Conservation (phyloP, 2,329 filamentous ascomycete species). For the Ramichloridium luteum region DNA sequence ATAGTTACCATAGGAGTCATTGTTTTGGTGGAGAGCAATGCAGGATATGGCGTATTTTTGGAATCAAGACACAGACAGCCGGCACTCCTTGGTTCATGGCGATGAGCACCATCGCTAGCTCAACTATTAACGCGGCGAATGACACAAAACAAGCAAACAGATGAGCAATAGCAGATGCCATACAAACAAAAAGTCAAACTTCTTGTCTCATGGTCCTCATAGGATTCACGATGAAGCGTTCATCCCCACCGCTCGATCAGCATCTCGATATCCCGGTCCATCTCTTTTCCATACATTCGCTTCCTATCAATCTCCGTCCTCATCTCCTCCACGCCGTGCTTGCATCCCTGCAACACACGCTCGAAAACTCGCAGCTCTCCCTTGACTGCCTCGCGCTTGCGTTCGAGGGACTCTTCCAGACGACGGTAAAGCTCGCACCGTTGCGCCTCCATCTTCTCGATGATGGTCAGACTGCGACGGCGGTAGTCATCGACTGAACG, state of each 20-base stretch:
- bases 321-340: not conserved
- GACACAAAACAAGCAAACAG: too few species aligned
- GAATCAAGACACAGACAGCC: too few species aligned
- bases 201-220: too few species aligned
- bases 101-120: too few species aligned
- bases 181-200: too few species aligned
- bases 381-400: not conserved
- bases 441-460: conserved; percentile 30
- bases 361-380: not conserved
- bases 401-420: conserved; percentile 8
- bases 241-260: not conserved
- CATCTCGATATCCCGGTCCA: not conserved
- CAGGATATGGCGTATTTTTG: too few species aligned
- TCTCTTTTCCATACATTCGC: not conserved
- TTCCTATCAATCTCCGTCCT: not conserved
- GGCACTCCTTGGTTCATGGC: too few species aligned
- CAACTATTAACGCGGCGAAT: too few species aligned
- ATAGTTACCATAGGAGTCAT: too few species aligned
- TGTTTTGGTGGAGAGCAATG: too few species aligned
- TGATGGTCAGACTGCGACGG: conserved; percentile 30
- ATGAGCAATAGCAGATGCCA: too few species aligned
- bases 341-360: not conserved
- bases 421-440: conserved; percentile 29
- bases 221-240: not conserved
- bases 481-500: conserved; percentile 34